phyloP scores from a whole-genome alignment of 306 rosid genomes.

The Ziziphus jujuba region DNA sequence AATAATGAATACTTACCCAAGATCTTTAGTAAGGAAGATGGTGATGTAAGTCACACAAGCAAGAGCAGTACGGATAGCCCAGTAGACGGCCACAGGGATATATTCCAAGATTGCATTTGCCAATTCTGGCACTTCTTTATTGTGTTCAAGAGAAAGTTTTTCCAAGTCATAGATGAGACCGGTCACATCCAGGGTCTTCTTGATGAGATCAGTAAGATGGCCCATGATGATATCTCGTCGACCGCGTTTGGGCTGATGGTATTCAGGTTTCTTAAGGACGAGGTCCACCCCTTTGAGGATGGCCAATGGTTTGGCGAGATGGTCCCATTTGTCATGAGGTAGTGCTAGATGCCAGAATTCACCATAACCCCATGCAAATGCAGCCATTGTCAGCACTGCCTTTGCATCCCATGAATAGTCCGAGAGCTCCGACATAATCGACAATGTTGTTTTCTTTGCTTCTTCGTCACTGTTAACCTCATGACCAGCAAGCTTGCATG shows the following conservation, averaged over 20 bases:
- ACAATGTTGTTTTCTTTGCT: slow-evolving; percentile 12
- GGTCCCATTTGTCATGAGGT: slow-evolving; percentile 1
- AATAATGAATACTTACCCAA: slow-evolving; percentile 4
- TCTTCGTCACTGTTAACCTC: too few species aligned
- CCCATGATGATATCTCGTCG: slow-evolving; percentile 8
- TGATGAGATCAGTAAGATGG: slow-evolving; percentile 1
- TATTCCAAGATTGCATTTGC: neutral
- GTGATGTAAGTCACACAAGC: slow-evolving; percentile 10
- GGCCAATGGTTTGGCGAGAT: slow-evolving; percentile 13
- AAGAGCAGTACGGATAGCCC: slow-evolving; percentile 13
- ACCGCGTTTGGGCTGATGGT: neutral
- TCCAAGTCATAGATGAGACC: neutral
- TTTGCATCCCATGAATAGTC: slow-evolving; percentile 23
- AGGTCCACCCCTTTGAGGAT: slow-evolving; percentile 10
- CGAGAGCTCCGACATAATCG: neutral
- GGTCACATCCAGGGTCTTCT: neutral
- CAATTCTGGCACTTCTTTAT: too few species aligned
- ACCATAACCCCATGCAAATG: slow-evolving; percentile 17
- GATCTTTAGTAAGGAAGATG: slow-evolving; percentile 1
- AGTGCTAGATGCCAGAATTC: slow-evolving; percentile 18
- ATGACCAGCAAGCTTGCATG: slow-evolving; percentile 19
- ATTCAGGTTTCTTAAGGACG: neutral
- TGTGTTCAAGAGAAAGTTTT: neutral
- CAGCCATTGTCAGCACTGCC: slow-evolving; percentile 8
- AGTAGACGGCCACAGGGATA: slow-evolving; percentile 15